Base-by-base conservation (phyloP, 108 stramenopile species). In the Cyclotella sp. region DNA sequence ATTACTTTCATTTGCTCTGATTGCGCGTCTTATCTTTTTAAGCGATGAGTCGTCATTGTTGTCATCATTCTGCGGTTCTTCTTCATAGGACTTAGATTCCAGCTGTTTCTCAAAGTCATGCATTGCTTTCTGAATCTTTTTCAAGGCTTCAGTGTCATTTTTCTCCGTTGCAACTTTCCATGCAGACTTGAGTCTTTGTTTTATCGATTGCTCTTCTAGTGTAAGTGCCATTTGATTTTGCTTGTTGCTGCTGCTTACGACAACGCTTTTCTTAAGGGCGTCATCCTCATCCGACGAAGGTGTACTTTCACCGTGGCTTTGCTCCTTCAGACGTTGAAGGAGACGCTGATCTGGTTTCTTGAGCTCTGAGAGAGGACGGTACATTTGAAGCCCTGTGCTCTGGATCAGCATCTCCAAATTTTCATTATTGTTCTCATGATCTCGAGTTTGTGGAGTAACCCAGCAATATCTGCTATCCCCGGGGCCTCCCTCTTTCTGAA, bases 101-200 rank as follows among this genome's bases (percentile, higher is more conserved):
- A 81, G 41, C 47, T 75, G 68, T 1, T 41, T 63, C 53, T 81
- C 73, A 41, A 81, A 70, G 29, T 70, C 80, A 59, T 81, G 60
- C 80, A 81, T 81, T 41, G 80, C 80, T 62, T 70, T 63, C 47
- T 75, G 71, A 60, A 81, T 81, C 73, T 73, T 69, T 42, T 75
- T 68, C 51, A 81, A 63, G 10, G 80, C 80, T 42, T 61, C 80
- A 28, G 45, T 27, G 40, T 81, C 80, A 26, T 68, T 61, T 51
- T 55, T 69, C 57, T 75, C 60, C 42, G 26, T 75, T 16, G 80
- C 80, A n/a, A 81, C 61, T 59, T 81, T 81, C 73, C 73, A 81
- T 24, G 80, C 80, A 68, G 80, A 73, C 40, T 74, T 69, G 13
- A 81, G 63, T 44, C 39, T 54, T 51, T 75, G 73, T 55, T 81